Conservation (phyloP, 805 yeast species). For the Pichia insulana region DNA sequence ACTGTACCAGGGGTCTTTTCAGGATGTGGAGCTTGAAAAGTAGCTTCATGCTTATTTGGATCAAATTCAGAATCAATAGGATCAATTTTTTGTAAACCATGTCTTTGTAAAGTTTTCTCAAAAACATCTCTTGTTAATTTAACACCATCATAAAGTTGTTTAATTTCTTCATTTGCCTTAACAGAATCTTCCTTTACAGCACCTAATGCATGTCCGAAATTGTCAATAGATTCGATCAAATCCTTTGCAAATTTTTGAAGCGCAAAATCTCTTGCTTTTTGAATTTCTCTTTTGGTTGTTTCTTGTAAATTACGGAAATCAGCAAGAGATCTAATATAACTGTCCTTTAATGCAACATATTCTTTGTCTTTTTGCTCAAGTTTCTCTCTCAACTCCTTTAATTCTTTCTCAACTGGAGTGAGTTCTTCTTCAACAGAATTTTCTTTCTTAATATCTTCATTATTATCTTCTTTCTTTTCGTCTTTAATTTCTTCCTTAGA, state of each 20-base stretch:
- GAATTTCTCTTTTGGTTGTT: conserved; percentile 77
- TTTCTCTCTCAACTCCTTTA: conserved; percentile 41
- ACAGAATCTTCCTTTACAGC: conserved; percentile 60
- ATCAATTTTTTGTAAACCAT: conserved; percentile 73
- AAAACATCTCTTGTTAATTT: conserved; percentile 82
- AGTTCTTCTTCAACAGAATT: conserved; percentile 13
- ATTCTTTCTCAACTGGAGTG: conserved; percentile 25
- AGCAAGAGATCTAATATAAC: conserved; percentile 74
- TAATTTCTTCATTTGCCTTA: conserved; percentile 52
- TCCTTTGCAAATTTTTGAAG: conserved; percentile 88
- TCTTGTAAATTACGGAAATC: conserved; percentile 91
- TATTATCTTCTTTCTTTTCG: conserved; percentile 11
- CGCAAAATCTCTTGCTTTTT: conserved; percentile 84
- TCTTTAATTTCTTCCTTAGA: conserved; percentile 10
- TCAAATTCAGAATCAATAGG: conserved; percentile 82
- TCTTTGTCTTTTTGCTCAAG: conserved; percentile 60
- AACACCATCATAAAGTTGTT: conserved; percentile 78
- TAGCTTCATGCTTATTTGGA: conserved; percentile 89
- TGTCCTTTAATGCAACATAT: conserved; percentile 72
- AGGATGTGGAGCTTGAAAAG: conserved; percentile 79
- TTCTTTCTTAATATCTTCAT: conserved; percentile 10
- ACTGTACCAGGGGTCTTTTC: conserved; percentile 89
- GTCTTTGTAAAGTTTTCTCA: conserved; percentile 70
- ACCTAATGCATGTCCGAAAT: conserved; percentile 76
- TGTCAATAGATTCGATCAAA: conserved; percentile 80